Evolutionary conservation across 2,329 filamentous ascomycete genomes (phyloP), one percentile per base, ranked within the genome.

Genomic region (Nemania sp.): DNA sequence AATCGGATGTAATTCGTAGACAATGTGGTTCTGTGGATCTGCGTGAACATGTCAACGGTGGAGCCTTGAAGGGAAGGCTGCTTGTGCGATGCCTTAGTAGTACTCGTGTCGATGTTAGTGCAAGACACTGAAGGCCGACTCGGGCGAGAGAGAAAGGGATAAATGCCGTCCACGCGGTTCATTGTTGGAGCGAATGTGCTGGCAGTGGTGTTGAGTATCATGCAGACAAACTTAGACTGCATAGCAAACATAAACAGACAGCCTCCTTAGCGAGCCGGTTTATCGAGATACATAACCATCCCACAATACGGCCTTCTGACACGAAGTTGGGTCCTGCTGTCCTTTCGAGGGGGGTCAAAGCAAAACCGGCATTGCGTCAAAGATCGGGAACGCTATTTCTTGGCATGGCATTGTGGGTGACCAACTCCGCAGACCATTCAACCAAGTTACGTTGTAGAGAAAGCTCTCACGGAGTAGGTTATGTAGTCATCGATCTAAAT

Each of bases 361-460:
- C 42, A 41, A 45, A 54, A 45, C 46, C 40, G 42, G 46, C 46
- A 50, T 50, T 55, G 52, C 52, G 42, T 55, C 46, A 47, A 47
- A 33, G 7, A 31, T 43, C 43, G 30, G 22, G 31, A 47, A 51
- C 17, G 17, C 36, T 23, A 12, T 15, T 26, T 28, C 39, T 44
- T 48, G 33, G 33, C 34, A 37, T 19, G 6, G 3, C 14, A 37
- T n/a, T 37, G 15, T 19, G n/a, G 34, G 17, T 19, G 5, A n/a
- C n/a, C n/a, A n/a, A n/a, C n/a, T n/a, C n/a, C n/a, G n/a, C n/a
- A n/a, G n/a, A n/a, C n/a, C n/a, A n/a, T n/a, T n/a, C n/a, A n/a
- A n/a, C n/a, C n/a, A n/a, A n/a, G n/a, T n/a, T n/a, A n/a, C n/a
- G n/a, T n/a, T n/a, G n/a, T n/a, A n/a, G n/a, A n/a, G n/a, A n/a